Percentiles rank a stretch among this genome's conserved stretches.
phyloP scores from a whole-genome alignment of 257 asterid species.

The Rauvolfia tetraphylla region DNA sequence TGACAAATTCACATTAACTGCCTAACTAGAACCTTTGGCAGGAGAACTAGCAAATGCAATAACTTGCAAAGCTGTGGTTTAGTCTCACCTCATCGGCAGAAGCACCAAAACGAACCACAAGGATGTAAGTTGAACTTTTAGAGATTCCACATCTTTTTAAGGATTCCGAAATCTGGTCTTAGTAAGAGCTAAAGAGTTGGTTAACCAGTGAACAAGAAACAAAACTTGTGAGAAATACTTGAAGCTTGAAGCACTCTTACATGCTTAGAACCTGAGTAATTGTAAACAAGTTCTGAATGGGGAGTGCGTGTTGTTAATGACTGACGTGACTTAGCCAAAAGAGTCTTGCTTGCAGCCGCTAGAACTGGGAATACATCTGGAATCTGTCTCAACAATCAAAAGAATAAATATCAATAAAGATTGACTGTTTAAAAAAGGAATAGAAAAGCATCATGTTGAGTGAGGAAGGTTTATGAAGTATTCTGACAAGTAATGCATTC shows the following conservation, averaged over 20 bases:
- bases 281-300: slow-evolving; percentile 93
- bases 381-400: slow-evolving; percentile 41
- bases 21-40: background rate
- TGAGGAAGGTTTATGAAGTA: slow-evolving; percentile 5
- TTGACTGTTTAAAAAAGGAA: background rate
- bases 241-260: slow-evolving; percentile 34
- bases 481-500: slow-evolving; percentile 82
- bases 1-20: slow-evolving; percentile 6
- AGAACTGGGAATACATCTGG: slow-evolving; percentile 86
- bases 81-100: slow-evolving; percentile 70
- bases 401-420: slow-evolving; percentile 4
- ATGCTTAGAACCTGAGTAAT: slow-evolving; percentile 90
- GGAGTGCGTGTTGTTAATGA: slow-evolving; percentile 74
- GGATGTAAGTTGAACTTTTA: slow-evolving; percentile 67
- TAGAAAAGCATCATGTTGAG: background rate
- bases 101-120: slow-evolving; percentile 82
- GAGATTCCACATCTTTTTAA: slow-evolving; percentile 86
- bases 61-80: background rate
- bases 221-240: background rate
- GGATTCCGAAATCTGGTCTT: slow-evolving; percentile 75
- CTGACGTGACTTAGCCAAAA: slow-evolving; percentile 64
- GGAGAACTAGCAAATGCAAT: background rate
- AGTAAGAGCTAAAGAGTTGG: background rate
- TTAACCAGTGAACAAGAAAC: slow-evolving; percentile 7
- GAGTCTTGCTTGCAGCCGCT: slow-evolving; percentile 81